A percentile compares a stretch with the other conserved stretches of the same genome.
These are phyloP conservation scores for Fusarium nematophilum DNA, from an alignment of 2,329 filamentous ascomycete genomes.

Conservation along the genomic window DNA sequence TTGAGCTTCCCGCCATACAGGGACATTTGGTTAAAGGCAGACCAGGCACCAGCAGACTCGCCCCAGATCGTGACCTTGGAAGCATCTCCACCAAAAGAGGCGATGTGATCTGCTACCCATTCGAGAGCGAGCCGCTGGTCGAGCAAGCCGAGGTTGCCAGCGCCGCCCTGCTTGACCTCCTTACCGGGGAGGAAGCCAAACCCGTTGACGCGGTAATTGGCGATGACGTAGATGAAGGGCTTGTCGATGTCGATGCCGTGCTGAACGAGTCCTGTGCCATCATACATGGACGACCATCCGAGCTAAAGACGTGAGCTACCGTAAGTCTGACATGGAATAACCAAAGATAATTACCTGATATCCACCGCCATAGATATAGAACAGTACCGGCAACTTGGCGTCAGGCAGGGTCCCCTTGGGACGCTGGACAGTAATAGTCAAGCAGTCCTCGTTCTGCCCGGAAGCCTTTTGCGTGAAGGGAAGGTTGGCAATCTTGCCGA, in stretches of 20 bases:
- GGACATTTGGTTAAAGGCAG: constrained; percentile 71
- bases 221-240: constrained; percentile 70
- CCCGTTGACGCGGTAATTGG: constrained; percentile 72
- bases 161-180: constrained; percentile 65
- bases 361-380: constrained; percentile 69
- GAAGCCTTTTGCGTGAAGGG: too few relatives aligned
- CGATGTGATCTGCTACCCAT: constrained; percentile 74
- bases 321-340: constrained; percentile 55
- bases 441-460: too few relatives aligned
- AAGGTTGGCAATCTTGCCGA: too few relatives aligned
- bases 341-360: constrained; percentile 50
- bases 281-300: constrained; percentile 50
- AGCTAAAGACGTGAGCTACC: constrained; percentile 33
- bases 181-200: constrained; percentile 67
- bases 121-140: constrained; percentile 71
- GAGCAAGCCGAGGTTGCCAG: constrained; percentile 68
- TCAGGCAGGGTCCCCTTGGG: constrained; percentile 7
- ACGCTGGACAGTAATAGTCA: too few relatives aligned
- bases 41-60: constrained; percentile 69
- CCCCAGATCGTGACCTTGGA: constrained; percentile 74
- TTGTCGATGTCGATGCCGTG: constrained; percentile 57
- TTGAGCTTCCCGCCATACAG: constrained; percentile 70
- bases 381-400: constrained; percentile 64
- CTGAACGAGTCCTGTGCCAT: constrained; percentile 50
- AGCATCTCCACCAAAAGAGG: constrained; percentile 73